Evolutionary conservation across 75 land plant species (phyloP).

Genomic region (Larix kaempferi): DNA sequence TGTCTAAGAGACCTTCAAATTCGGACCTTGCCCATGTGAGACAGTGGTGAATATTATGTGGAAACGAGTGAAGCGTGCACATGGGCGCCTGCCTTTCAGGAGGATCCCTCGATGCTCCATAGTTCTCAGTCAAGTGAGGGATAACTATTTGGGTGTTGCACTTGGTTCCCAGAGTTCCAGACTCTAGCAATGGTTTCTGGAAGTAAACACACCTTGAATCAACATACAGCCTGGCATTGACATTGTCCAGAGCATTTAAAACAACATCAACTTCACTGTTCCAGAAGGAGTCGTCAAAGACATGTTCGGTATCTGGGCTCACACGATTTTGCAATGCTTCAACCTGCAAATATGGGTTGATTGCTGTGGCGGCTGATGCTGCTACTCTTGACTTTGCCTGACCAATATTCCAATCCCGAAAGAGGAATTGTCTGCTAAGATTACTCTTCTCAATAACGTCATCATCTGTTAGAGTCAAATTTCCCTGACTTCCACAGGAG

Average conservation of each 20-base stretch:
- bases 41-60: slow-evolving; percentile 88
- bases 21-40: slow-evolving; percentile 92
- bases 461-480: slow-evolving; percentile 83
- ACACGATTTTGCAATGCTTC: slow-evolving; percentile 80
- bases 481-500: slow-evolving; percentile 63
- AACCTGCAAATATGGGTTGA: slow-evolving; percentile 58
- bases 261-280: slow-evolving; percentile 58
- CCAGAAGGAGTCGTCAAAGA: slow-evolving; percentile 84
- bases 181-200: slow-evolving; percentile 85
- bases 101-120: slow-evolving; percentile 95
- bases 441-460: slow-evolving; percentile 95
- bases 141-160: slow-evolving; percentile 97
- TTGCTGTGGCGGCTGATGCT: slow-evolving; percentile 63
- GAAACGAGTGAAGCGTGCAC: slow-evolving; percentile 92
- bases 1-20: slow-evolving; percentile 86
- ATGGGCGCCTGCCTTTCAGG: slow-evolving; percentile 95
- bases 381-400: slow-evolving; percentile 84
- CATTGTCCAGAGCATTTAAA: slow-evolving; percentile 82
- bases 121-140: slow-evolving; percentile 83
- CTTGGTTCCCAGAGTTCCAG: slow-evolving; percentile 78
- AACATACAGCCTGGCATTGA: slow-evolving; percentile 79
- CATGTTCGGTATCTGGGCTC: slow-evolving; percentile 73
- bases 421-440: slow-evolving; percentile 82
- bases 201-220: slow-evolving; percentile 79
- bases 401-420: slow-evolving; percentile 86